Evolutionary conservation across 768 basidiomycete species (phyloP), one percentile per base, ranked within the genome.

Genomic region (Panellus pusillus): DNA sequence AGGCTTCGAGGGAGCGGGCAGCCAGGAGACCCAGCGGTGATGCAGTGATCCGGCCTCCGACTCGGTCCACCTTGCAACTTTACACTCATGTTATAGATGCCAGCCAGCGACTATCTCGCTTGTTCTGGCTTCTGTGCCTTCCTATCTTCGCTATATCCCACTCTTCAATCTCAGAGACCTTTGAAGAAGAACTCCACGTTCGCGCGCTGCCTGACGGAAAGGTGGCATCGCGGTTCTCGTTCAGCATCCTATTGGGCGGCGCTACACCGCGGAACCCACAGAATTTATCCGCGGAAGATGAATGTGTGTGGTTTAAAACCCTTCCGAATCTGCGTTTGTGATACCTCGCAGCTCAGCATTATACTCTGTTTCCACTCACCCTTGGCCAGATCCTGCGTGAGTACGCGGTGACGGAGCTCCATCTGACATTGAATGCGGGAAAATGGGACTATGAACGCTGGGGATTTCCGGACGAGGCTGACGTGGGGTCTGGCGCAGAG

Each of bases 341-440:
- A 43, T 53, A 12, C 37, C 41, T 9, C 41, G 6, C 56, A 92
- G 90, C 83, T 39, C 91, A 91, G 68, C 93, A 97, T 63, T 93
- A 93, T 61, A 84, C 81, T 4, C 68, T 97, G 13, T 92, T 97
- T 57, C 94, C 96, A 0, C 80, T 96, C 14, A 79, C 88, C 2
- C 76, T 98, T 15, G 89, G 94, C 4, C 89, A 96, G 64, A 87
- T 98, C 35, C 75, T 98, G 17, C 84, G 87, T 51, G 82, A 89
- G 68, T 90, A 95, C 67, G 84, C 87, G 1, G 83, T 96, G 19
- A 86, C 92, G 0, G 92, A 96, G 60, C 77, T 98, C 18, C 91
- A 95, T 63, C 81, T 98, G 7, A 86, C 88, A 9, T 77, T 98
- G 36, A 96, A 95, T 50, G 86, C 94, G 12, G 96, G 96, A 17